Base-by-base conservation (phyloP, 176 grass and related monocot genomes). In the Areca catechu region DNA sequence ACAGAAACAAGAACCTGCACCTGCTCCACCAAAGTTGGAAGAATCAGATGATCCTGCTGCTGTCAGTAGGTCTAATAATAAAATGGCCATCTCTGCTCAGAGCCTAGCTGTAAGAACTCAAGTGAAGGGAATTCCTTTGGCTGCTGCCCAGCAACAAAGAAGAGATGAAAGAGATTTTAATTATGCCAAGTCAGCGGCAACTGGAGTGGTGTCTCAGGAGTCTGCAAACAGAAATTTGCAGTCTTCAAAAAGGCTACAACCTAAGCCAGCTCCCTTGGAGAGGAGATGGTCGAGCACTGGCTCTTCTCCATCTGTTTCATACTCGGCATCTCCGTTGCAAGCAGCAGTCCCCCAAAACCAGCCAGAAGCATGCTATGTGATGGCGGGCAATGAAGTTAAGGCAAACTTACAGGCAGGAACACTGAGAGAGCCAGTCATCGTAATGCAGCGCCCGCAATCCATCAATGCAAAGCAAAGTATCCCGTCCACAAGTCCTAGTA, bases 401-500 rank as follows among this genome's bases (percentile, higher is more conserved):
- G 22, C 51, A 3, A 80, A 57, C 83, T 50, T 71, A 54, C 75
- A 74, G 55, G 67, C 75, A 2, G 72, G 80, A 72, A 76, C 47
- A 60, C 66, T 91, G 71, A 75, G 87, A 77, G 92, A 97, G 15
- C 77, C 83, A 0, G 77, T 88, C 27, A 61, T 80, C 69, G 86
- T 91, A 60, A 97, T 97, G 92, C 92, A 91, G 80, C 81, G 87
- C 55, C 86, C 78, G 51, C 86, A 78, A 53, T 90, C 78, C 0
- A 43, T 75, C 55, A 63, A 69, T 83, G 61, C 71, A 47, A 98
- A 83, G 58, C 94, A 89, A 62, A 93, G 82, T 43, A 20, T 86
- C 49, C 71, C 83, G 18, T 97, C 86, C 48, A 85, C 80, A 78
- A 82, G 86, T 62, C 77, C 65, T 50, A 61, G 81, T 57, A 74